Base-by-base conservation (phyloP, 202 grass and related monocot species). In the Saccharum hybrid region DNA sequence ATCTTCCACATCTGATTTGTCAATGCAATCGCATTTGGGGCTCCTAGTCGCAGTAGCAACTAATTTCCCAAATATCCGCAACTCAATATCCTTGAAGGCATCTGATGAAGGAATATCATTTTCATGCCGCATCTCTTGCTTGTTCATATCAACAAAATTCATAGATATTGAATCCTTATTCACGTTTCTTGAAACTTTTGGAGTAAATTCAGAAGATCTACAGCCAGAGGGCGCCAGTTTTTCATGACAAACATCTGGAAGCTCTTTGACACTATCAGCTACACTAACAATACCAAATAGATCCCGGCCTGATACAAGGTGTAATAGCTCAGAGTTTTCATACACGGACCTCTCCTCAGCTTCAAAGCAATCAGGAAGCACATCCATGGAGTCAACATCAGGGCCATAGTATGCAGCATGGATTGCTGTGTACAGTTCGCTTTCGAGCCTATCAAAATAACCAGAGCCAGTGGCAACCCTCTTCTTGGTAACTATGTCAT, bases 221-320 rank as follows among this genome's bases (percentile, higher is more conserved):
- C 28, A 79, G 71, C 81, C 66, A 66, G 68, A 78, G 36, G 54
- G 21, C 33, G 56, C 39, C 41, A 88, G 66, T 80, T 95, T 93
- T 49, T 93, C 77, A 78, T 0, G 74, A 77, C 46, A 95, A 77
- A 66, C 81, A 84, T 89, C 71, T 79, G 90, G 52, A 61, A 93
- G 67, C 79, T 88, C 57, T 54, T 26, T 86, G 68, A 82, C 21
- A 46, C 81, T 66, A 71, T 85, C 66, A 45, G 72, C 77, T 68
- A 98, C 43, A 86, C 83, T 85, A 83, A 95, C 87, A 78, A 91
- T 84, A 52, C 92, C 96, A 81, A 98, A 93, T 57, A 98, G 77
- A 85, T 95, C 89, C 73, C 92, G 88, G n/a, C 96, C 96, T 48
- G 90, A 95, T 60, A 98, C 96, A 62, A 98, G 85, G 87, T 95